These are phyloP conservation scores for Mycena vulgaris DNA, from an alignment of 768 basidiomycete species.

Conservation along the genomic window DNA sequence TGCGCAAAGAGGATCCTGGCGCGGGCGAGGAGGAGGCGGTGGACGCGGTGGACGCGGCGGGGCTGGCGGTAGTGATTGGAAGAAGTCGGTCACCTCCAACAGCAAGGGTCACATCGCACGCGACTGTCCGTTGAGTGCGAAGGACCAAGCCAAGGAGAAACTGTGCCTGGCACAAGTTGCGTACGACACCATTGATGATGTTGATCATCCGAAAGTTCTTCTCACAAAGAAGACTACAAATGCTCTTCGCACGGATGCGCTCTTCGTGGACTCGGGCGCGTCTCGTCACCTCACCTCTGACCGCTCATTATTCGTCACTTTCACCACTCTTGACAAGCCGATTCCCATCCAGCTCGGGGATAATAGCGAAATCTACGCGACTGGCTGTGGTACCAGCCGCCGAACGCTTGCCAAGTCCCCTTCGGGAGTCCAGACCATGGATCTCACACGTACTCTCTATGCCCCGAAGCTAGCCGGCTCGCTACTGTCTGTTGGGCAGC, in stretches of 20 bases:
- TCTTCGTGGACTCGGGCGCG: neutral
- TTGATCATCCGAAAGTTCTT: neutral
- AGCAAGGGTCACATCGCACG: slow-evolving; percentile 9
- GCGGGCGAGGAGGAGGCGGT: no score
- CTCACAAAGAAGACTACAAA: slow-evolving; percentile 7
- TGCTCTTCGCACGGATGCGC: neutral
- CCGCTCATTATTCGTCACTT: neutral
- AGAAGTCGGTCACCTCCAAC: neutral
- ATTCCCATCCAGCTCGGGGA: slow-evolving; percentile 2
- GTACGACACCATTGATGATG: neutral
- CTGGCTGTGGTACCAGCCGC: neutral
- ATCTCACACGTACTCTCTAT: neutral
- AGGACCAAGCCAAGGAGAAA: neutral
- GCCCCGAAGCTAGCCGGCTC: neutral
- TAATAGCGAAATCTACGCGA: neutral
- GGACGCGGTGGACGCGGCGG: neutral
- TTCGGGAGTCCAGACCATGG: neutral
- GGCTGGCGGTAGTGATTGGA: slow-evolving; percentile 1
- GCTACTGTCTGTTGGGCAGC: neutral
- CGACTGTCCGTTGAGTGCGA: neutral
- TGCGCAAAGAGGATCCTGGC: no score
- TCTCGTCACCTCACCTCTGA: neutral
- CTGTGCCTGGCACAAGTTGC: slow-evolving; percentile 14
- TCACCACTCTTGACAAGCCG: neutral
- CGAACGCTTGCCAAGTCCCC: neutral